A percentile compares a stretch with the other conserved stretches of the same genome.
These are phyloP conservation scores for Lentinula novae-zelandiae DNA, from an alignment of 1,284 basidiomycete genomes.

Conservation along the genomic window DNA sequence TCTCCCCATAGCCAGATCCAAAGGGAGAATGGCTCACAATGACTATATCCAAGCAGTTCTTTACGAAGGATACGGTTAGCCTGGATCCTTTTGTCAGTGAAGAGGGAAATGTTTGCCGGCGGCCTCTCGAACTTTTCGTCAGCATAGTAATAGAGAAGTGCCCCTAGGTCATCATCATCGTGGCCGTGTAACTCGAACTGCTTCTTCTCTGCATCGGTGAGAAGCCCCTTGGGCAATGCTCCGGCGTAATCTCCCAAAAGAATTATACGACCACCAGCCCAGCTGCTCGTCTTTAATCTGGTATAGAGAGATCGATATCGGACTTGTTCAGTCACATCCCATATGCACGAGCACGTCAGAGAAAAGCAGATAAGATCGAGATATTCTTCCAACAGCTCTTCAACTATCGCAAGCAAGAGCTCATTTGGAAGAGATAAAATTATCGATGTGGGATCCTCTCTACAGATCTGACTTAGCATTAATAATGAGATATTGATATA, in stretches of 20 bases:
- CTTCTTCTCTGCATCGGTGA: background rate
- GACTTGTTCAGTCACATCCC: background rate
- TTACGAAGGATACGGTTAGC: background rate
- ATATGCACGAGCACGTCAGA: background rate
- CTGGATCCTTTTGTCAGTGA: background rate
- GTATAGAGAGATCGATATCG: background rate
- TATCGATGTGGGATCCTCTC: background rate
- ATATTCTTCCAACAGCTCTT: background rate
- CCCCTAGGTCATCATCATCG: background rate
- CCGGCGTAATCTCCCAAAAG: background rate
- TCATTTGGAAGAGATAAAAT: background rate
- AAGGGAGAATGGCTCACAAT: background rate
- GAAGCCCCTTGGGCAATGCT: background rate
- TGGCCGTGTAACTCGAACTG: background rate
- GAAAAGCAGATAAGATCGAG: background rate
- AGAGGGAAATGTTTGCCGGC: background rate
- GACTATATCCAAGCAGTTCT: background rate
- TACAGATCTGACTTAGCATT: no score
- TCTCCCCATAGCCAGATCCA: background rate
- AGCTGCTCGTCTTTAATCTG: background rate
- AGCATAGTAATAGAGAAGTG: background rate
- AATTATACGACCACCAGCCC: background rate
- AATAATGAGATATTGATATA: no score
- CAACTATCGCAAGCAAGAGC: background rate
- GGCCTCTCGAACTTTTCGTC: background rate